Evolutionary conservation across 129 eudicot species (phyloP).

Genomic region (Flaveria bidentis): DNA sequence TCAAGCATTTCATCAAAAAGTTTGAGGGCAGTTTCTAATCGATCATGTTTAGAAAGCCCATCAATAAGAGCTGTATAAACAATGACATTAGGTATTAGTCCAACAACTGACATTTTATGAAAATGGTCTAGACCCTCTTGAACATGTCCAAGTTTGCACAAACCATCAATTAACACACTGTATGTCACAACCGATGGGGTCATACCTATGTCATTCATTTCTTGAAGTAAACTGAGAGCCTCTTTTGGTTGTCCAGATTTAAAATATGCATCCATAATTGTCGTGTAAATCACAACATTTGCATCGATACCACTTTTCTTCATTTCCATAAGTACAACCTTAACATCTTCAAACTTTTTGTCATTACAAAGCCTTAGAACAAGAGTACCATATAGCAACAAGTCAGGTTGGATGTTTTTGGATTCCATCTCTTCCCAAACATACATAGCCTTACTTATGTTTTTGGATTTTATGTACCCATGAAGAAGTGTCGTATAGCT

Average conservation of each 20-base stretch:
- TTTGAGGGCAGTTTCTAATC: constrained; percentile 48
- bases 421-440: constrained; percentile 55
- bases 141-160: constrained; percentile 68
- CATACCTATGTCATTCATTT: constrained; percentile 62
- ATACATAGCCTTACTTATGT: constrained; percentile 51
- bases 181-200: constrained; percentile 66
- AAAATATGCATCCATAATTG: constrained; percentile 69
- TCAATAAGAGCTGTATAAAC: constrained; percentile 77
- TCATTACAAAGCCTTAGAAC: constrained; percentile 68
- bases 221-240: constrained; percentile 62
- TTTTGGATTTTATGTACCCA: constrained; percentile 63
- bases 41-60: constrained; percentile 67
- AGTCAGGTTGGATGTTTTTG: constrained; percentile 52
- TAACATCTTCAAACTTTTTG: constrained; percentile 69
- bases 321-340: constrained; percentile 58
- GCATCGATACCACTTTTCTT: constrained; percentile 45
- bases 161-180: constrained; percentile 64
- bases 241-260: constrained; percentile 54
- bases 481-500: constrained; percentile 71
- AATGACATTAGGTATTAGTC: constrained; percentile 59
- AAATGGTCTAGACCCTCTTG: constrained; percentile 56
- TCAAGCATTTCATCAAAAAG: constrained; percentile 67
- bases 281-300: constrained; percentile 65
- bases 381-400: constrained; percentile 60
- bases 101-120: constrained; percentile 43